phyloP scores from a whole-genome alignment of 139 green algal species.

The Dunaliella primolecta region DNA sequence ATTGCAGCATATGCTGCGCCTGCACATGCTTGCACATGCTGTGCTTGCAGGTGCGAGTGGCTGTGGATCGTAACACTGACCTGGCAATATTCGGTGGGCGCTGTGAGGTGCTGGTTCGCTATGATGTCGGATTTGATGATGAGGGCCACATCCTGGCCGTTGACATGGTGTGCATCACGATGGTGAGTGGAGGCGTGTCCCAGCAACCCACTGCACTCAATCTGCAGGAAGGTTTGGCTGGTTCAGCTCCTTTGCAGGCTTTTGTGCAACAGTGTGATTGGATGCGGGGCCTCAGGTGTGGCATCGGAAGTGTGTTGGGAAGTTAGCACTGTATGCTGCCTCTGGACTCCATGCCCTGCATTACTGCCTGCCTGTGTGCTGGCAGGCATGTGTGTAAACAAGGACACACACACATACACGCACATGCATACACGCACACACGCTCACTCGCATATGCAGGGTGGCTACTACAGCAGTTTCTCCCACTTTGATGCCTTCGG shows the following conservation, averaged over 20 bases:
- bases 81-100: constrained; percentile 31
- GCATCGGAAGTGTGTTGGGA: no score
- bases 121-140: constrained; percentile 27
- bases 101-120: constrained; percentile 24
- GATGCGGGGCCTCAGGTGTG: no score
- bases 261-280: no score
- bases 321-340: no score
- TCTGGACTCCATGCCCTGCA: no score
- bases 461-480: constrained; percentile 16
- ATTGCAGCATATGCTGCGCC: no score
- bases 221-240: no score
- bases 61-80: constrained; percentile 23
- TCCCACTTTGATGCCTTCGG: constrained; percentile 9
- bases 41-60: constrained; percentile 21
- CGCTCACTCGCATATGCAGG: background rate
- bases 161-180: constrained; percentile 20
- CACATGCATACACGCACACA: background rate
- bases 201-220: background rate
- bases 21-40: no score
- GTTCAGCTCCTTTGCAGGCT: no score
- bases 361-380: no score
- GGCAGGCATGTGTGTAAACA: background rate
- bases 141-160: constrained; percentile 32
- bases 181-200: no score
- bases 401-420: background rate